phyloP scores from a whole-genome alignment of 2,329 filamentous ascomycete species.

The Talaromyces sp. region DNA sequence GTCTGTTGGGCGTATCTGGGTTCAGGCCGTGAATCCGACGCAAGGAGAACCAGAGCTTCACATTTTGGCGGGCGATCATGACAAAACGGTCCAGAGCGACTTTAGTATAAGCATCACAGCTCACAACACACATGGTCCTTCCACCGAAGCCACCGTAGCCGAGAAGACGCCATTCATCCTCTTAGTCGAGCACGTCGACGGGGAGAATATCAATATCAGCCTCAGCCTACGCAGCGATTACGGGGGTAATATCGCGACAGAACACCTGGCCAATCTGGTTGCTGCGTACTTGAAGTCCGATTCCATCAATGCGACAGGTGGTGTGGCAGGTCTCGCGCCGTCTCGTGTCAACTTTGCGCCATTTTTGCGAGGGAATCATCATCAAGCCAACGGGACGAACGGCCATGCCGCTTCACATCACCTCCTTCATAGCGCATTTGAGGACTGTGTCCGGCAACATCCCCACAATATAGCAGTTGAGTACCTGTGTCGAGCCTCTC shows the following conservation, averaged over 20 bases:
- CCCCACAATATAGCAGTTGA: constrained; percentile 2
- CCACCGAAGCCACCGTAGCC: neutral
- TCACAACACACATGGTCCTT: neutral
- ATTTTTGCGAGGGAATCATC: neutral
- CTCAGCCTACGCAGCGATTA: constrained; percentile 2
- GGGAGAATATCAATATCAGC: neutral
- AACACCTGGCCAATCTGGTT: neutral
- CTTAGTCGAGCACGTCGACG: neutral
- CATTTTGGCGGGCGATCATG: neutral
- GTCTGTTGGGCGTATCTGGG: neutral
- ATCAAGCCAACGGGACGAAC: neutral
- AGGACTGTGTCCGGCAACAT: neutral
- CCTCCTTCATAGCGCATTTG: constrained; percentile 5
- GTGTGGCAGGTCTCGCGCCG: neutral
- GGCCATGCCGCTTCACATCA: neutral
- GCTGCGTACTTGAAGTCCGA: neutral
- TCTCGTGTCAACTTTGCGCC: constrained; percentile 2
- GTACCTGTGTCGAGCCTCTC: neutral
- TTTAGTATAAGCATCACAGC: neutral
- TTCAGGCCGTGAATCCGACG: neutral
- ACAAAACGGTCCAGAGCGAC: neutral
- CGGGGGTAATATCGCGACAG: neutral
- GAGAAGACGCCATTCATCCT: neutral
- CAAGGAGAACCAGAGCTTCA: neutral
- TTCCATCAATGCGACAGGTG: neutral